Evolutionary conservation across 106 monocot species (phyloP).

Genomic region (Dioscorea dumetorum): DNA sequence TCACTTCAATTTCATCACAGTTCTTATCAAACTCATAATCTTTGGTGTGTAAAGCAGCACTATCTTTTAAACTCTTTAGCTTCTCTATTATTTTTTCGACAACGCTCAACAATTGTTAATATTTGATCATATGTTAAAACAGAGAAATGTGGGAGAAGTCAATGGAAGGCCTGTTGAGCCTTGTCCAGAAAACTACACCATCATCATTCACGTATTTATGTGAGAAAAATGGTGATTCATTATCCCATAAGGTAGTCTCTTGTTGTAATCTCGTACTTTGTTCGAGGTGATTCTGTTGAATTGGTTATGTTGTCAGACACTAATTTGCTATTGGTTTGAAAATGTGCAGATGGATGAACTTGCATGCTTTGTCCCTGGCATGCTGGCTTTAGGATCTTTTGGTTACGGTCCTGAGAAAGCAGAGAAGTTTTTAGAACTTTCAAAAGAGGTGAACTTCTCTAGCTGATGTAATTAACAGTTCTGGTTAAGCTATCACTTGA

Average conservation of each 20-base stretch:
- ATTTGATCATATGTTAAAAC: not conserved
- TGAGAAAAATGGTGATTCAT: slow-evolving; percentile 74
- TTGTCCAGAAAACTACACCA: slow-evolving; percentile 67
- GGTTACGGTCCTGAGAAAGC: slow-evolving; percentile 76
- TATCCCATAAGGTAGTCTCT: slow-evolving; percentile 66
- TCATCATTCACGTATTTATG: slow-evolving; percentile 88
- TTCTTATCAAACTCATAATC: no score
- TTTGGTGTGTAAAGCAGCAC: no score
- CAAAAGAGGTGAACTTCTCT: slow-evolving; percentile 63
- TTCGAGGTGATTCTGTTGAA: not conserved
- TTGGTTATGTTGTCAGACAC: not conserved
- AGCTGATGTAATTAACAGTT: not conserved
- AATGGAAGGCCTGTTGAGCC: slow-evolving; percentile 73
- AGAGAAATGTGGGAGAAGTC: slow-evolving; percentile 99
- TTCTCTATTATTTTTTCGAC: no score
- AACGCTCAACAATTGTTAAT: no score
- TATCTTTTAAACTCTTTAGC: no score
- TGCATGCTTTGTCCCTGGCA: slow-evolving; percentile 94
- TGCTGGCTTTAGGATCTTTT: slow-evolving; percentile 81
- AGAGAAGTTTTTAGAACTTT: slow-evolving; percentile 56
- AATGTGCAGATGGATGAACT: slow-evolving; percentile 88
- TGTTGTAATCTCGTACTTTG: not conserved
- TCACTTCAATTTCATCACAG: no score
- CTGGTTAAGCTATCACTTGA: no score
- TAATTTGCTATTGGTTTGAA: not conserved